phyloP scores from a whole-genome alignment of 805 yeast species.

The Yarrowia alimentaria region DNA sequence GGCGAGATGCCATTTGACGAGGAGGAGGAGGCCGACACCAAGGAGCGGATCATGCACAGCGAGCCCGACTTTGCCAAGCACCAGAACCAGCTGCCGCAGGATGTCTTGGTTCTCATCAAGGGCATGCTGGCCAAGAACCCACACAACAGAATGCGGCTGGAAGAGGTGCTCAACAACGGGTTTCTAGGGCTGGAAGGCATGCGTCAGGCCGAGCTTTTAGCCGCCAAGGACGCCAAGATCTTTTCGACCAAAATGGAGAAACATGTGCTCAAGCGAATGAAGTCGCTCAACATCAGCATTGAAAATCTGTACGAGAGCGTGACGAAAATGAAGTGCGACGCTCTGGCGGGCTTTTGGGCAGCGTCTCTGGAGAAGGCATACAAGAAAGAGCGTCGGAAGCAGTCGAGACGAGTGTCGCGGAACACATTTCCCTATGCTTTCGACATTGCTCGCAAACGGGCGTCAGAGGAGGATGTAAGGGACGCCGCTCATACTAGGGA shows the following conservation, averaged over 20 bases:
- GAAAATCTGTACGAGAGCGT: conserved; percentile 60
- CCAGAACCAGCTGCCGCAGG: conserved; percentile 35
- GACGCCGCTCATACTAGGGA: not conserved
- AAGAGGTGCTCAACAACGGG: conserved; percentile 52
- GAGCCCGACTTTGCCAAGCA: conserved; percentile 40
- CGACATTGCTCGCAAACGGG: not conserved
- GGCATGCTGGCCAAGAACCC: conserved; percentile 67
- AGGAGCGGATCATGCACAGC: conserved; percentile 48
- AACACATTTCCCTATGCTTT: conserved; percentile 4
- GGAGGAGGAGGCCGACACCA: conserved; percentile 62
- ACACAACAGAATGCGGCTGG: conserved; percentile 54
- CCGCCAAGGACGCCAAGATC: conserved; percentile 42
- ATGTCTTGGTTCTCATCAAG: conserved; percentile 52
- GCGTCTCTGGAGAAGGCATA: conserved; percentile 55
- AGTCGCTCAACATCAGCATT: conserved; percentile 61
- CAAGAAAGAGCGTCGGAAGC: conserved; percentile 27
- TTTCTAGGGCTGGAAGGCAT: conserved; percentile 50
- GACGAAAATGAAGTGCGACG: conserved; percentile 58
- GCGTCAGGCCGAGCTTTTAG: conserved; percentile 44
- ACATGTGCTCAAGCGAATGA: conserved; percentile 56
- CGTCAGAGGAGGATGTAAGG: conserved; percentile 5
- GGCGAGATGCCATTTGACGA: conserved; percentile 94
- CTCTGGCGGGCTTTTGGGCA: conserved; percentile 74
- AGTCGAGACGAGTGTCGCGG: conserved; percentile 1
- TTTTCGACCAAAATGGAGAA: conserved; percentile 64